Base-by-base conservation (phyloP, 441 rosid genomes). In the Gossypium lobatum region DNA sequence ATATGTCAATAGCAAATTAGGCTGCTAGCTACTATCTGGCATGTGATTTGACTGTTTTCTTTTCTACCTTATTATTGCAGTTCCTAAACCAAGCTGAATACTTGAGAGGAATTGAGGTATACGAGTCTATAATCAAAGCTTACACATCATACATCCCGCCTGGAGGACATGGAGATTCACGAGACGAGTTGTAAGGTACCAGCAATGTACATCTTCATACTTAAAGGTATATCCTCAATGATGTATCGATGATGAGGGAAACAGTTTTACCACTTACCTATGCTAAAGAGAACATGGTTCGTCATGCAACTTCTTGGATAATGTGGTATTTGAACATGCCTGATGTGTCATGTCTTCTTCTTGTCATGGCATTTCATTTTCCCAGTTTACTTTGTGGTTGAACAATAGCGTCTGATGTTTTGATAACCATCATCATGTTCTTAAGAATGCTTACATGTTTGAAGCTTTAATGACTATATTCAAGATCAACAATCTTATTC, bases 71-170 rank as follows among this genome's bases (percentile, higher is more conserved):
- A 68, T 75, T 75, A 72, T 75, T 75, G 83, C 93, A 91, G 97
- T 95, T 88, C 80, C 81, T 93, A 68, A 83, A 85, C 88, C 84
- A 86, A 79, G 87, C 78, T 6, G 97, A 93, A 81, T 91, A 93
- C 82, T 77, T 93, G 85, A 88, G 88, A 84, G 99, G 98, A 63
- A 86, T 95, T 50, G 87, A 86, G 31, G 80, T 93, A 13, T 93
- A 91, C 13, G 93, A 80, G 79, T 90, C 95, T 20, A 86, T 93
- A 69, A 86, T 95, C 67, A 87, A 86, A 83, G 80, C 85, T 34
- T 90, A 84, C 74, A 83, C 91, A 65, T 86, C 95, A 39, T 86
- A 83, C 54, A 78, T 50, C 2, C 83, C 73, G 3, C 77, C 54
- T 7, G 34, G 82, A 62, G 70, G 73, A 65, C 79, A 78, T 23